Base-by-base conservation (phyloP, 495 filamentous ascomycete genomes). In the Oleoguttula mirabilis region DNA sequence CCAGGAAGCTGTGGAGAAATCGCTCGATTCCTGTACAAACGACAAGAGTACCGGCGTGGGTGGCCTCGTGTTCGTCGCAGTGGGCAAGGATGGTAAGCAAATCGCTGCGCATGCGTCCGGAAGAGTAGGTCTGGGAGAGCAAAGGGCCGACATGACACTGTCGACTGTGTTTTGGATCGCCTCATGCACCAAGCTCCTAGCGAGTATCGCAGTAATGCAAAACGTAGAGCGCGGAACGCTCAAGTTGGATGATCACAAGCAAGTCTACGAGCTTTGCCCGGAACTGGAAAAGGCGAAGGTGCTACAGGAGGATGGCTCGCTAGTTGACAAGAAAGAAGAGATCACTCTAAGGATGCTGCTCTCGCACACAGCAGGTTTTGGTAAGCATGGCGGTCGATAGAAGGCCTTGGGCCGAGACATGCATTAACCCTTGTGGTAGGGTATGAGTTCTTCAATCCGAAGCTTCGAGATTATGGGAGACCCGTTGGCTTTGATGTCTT, bases 341-440 rank as follows among this genome's bases (percentile, higher is more conserved):
- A 77, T 80, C 36, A 79, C 76, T 0, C 50, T 82, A 35, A 58
- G 75, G 35, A 80, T 79, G 75, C 52, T 80, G 7, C 50, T 82
- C 21, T 64, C 51, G 16, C 77, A 80, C 60, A 79, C 74, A 19
- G 60, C 60, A 61, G 55, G 50, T 15, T 64, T 64, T 50, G 59
- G 48, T 27, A n/a, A n/a, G n/a, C n/a, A n/a, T n/a, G n/a, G n/a
- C n/a, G n/a, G n/a, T n/a, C n/a, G n/a, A n/a, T n/a, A n/a, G n/a
- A n/a, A n/a, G n/a, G n/a, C n/a, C n/a, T n/a, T n/a, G n/a, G n/a
- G n/a, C n/a, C n/a, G n/a, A n/a, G n/a, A n/a, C n/a, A n/a, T n/a
- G n/a, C n/a, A n/a, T n/a, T n/a, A n/a, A n/a, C 32, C 10, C 15
- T n/a, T n/a, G n/a, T n/a, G n/a, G n/a, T n/a, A n/a, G n/a, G n/a